Percentiles rank a stretch among this genome's conserved stretches.
phyloP scores from a whole-genome alignment of 2,329 filamentous ascomycete genomes.

The Nakataea oryzae region DNA sequence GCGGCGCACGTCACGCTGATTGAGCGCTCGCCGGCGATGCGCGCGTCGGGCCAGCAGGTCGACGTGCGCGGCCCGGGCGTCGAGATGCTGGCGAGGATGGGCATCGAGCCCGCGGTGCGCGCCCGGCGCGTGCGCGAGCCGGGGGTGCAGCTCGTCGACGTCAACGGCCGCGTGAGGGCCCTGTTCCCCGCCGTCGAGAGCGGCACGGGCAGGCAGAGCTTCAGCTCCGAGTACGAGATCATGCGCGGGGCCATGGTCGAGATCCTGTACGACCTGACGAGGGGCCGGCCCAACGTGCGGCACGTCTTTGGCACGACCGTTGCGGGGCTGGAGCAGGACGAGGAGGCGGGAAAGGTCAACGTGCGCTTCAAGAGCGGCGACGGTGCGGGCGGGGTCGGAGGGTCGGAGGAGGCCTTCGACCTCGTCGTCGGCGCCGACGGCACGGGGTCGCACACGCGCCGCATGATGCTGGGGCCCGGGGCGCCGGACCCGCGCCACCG shows the following conservation, averaged over 20 bases:
- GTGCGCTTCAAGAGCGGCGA: conserved; percentile 29
- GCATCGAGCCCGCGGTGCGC: conserved; percentile 24
- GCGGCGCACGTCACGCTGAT: conserved; percentile 27
- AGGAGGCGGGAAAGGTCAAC: conserved; percentile 9
- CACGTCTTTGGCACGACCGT: conserved; percentile 16
- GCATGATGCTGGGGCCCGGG: conserved; percentile 18
- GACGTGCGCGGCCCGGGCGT: conserved; percentile 32
- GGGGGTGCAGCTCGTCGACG: conserved; percentile 35
- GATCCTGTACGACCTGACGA: conserved; percentile 30
- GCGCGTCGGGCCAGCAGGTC: conserved; percentile 30
- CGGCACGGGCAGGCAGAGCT: conserved; percentile 28
- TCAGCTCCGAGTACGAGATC: conserved; percentile 49
- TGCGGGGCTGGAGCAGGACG: conserved; percentile 15
- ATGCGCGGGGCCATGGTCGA: conserved; percentile 43
- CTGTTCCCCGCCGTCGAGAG: conserved; percentile 26
- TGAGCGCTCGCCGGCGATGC: conserved; percentile 26
- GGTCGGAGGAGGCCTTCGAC: conserved; percentile 30
- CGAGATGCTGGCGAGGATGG: conserved; percentile 24
- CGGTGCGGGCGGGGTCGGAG: no score
- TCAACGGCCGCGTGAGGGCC: conserved; percentile 23
- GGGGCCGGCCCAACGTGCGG: conserved; percentile 13
- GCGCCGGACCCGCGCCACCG: conserved; percentile 8
- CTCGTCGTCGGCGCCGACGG: conserved; percentile 45
- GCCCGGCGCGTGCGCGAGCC: conserved; percentile 31
- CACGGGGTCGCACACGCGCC: conserved; percentile 33